phyloP scores from a whole-genome alignment of 441 rosid species.

The Gossypium aridum region DNA sequence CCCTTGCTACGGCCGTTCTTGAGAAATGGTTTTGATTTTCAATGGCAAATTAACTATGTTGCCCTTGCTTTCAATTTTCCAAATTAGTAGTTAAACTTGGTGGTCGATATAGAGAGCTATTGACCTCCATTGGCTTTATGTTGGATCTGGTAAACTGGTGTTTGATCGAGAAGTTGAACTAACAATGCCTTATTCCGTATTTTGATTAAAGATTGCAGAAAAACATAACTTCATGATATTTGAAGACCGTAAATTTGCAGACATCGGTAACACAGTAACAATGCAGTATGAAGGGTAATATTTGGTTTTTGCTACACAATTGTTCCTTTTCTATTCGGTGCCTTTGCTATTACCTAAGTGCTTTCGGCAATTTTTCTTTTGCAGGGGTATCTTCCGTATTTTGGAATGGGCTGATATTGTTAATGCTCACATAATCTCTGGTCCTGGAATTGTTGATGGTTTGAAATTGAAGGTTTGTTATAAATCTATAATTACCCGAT shows the following conservation, averaged over 20 bases:
- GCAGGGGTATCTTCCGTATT: conserved; percentile 78
- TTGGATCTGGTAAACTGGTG: neutral
- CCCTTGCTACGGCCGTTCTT: neutral
- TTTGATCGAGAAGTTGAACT: conserved; percentile 1
- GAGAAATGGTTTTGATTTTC: neutral
- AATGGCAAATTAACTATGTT: neutral
- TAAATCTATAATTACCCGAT: neutral
- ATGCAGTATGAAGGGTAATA: conserved; percentile 96
- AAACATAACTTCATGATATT: conserved; percentile 77
- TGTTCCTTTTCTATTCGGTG: neutral
- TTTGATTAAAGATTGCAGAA: conserved; percentile 62
- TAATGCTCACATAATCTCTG: conserved; percentile 82
- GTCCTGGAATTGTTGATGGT: conserved; percentile 90
- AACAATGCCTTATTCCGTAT: neutral
- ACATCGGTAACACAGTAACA: conserved; percentile 93
- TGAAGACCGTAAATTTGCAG: conserved; percentile 96
- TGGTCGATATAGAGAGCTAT: neutral
- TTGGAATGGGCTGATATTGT: conserved; percentile 94
- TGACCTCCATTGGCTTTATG: neutral
- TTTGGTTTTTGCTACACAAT: neutral
- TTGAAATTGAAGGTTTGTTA: conserved; percentile 71
- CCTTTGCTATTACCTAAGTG: neutral
- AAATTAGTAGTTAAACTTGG: neutral
- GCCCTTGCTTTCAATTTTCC: neutral
- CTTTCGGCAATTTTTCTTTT: conserved; percentile 5